A percentile compares a stretch with the other conserved stretches of the same genome.
phyloP scores from a whole-genome alignment of 768 basidiomycete species.

The Grammothele lineata region DNA sequence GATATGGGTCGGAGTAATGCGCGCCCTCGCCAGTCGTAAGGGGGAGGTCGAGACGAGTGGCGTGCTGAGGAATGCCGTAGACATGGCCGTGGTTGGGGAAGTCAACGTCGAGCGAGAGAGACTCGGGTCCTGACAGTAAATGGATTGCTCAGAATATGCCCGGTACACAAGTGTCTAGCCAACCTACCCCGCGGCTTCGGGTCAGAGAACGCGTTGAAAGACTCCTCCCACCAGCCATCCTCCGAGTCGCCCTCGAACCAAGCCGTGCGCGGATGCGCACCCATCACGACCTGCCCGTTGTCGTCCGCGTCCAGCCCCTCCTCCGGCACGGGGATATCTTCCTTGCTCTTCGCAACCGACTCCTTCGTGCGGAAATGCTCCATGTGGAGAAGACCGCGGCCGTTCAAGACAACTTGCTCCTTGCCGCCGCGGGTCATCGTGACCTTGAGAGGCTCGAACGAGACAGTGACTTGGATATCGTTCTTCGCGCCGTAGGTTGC shows the following conservation, averaged over 20 bases:
- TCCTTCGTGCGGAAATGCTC: constrained; percentile 86
- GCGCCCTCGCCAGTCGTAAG: constrained; percentile 78
- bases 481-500: constrained; percentile 64
- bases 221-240: constrained; percentile 88
- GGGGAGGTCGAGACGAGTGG: constrained; percentile 84
- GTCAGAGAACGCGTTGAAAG: constrained; percentile 83
- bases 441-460: constrained; percentile 73
- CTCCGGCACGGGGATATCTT: constrained; percentile 30
- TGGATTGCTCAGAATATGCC: neutral
- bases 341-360: constrained; percentile 39
- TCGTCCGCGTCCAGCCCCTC: constrained; percentile 28
- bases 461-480: constrained; percentile 60
- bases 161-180: too few species aligned
- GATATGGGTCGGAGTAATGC: constrained; percentile 84
- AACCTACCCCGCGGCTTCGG: constrained; percentile 87
- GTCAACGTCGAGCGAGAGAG: constrained; percentile 84
- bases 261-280: constrained; percentile 41
- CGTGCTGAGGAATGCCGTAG: constrained; percentile 96
- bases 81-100: constrained; percentile 91
- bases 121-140: constrained; percentile 78
- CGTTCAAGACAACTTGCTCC: constrained; percentile 87
- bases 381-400: constrained; percentile 90
- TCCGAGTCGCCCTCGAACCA: constrained; percentile 92
- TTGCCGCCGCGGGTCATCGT: constrained; percentile 68
- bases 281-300: constrained; percentile 45